Evolutionary conservation across 2,329 filamentous ascomycete genomes (phyloP), one percentile per base, ranked within the genome.

Genomic region (Plenodomus biglobosus): DNA sequence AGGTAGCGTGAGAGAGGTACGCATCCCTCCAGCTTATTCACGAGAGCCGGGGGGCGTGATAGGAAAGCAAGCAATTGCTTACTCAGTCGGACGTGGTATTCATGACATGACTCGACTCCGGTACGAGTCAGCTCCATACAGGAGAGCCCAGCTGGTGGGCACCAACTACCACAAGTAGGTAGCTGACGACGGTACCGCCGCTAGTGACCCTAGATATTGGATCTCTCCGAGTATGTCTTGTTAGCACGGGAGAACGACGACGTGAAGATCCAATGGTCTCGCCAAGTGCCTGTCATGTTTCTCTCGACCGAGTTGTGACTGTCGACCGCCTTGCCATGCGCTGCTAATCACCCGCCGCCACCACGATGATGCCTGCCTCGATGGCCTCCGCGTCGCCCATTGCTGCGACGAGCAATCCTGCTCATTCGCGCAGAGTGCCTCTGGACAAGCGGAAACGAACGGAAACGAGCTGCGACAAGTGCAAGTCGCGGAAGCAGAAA

Each of bases 401-500:
- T 32, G 27, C 27, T 32, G 8, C 27, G 6, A 32, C 27, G 27
- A 32, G 27, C 27, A 32, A 32, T 32, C 6, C 27, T 11, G 15
- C 27, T 3, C 27, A 32, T 15, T 68, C 66, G 42, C 68, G 68
- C 50, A 59, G 68, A 46, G 73, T 76, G 11, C 75, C 75, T 5
- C 65, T 71, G 38, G 73, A 76, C 46, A 74, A 75, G 57, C 68
- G 75, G 37, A 75, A 76, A 53, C 66, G 75, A 19, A 75, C 75
- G 42, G 75, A 76, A 53, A 73, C 72, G 15, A 72, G 67, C 44
- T 77, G 75, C 62, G 75, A 77, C 62, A 74, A 75, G 49, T 77
- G 75, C 69, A 76, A 76, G 64, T 72, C 69, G 48, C 65, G 75
- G 38, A 76, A 76, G 58, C 75, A 76, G 49, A 77, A 77, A 58